Conservation (phyloP, 306 rosid genomes). For the Gleditsia sinensis region DNA sequence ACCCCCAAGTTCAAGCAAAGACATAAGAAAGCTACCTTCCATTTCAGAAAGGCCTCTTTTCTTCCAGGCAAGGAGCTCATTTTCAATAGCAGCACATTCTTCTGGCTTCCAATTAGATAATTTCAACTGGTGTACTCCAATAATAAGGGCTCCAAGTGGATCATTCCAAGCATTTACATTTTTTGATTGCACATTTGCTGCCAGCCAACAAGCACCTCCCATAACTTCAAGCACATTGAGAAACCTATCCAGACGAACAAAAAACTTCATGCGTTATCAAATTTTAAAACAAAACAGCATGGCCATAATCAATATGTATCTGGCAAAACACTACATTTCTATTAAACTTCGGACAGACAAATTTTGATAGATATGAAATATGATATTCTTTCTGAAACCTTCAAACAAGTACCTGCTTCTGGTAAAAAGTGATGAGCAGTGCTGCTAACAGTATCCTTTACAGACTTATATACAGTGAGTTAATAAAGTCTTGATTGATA, state of each 20-base stretch:
- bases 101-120: constrained; percentile 89
- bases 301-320: constrained; percentile 21
- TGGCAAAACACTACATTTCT: constrained; percentile 19
- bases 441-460: neutral
- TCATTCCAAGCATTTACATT: constrained; percentile 77
- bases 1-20: constrained; percentile 6
- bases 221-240: constrained; percentile 73
- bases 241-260: constrained; percentile 57
- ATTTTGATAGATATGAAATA: neutral
- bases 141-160: constrained; percentile 76
- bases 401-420: neutral
- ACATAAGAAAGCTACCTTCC: constrained; percentile 61
- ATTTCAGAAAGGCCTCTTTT: constrained; percentile 75
- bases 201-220: constrained; percentile 84
- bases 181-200: constrained; percentile 64
- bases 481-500: neutral
- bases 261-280: constrained; percentile 24
- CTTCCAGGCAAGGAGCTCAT: constrained; percentile 88
- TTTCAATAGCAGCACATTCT: constrained; percentile 87
- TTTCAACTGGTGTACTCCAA: constrained; percentile 76
- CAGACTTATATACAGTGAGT: neutral
- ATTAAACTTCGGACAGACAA: neutral
- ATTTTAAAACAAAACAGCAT: neutral
- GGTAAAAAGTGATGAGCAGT: neutral
- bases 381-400: neutral